Evolutionary conservation across 2,329 filamentous ascomycete genomes (phyloP), one percentile per base, ranked within the genome.

Genomic region (Aspergillus udagawae): DNA sequence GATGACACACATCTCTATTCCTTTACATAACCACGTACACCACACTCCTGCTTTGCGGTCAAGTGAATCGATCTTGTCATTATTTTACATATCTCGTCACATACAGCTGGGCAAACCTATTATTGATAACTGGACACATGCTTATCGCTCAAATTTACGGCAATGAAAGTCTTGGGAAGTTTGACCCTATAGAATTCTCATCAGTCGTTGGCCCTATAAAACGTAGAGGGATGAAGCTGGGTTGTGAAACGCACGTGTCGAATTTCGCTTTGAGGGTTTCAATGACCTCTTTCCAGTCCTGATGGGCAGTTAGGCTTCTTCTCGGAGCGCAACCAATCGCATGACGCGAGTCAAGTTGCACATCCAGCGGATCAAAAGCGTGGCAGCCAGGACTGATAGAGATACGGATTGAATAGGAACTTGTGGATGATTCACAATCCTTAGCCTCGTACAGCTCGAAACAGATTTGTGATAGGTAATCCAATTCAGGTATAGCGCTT

Each of bases 361-460:
- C 92, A 71, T 99, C 93, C 28, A 99, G 82, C 4, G 94, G 94
- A 74, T 97, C 94, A 72, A 93, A 96, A 12, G 95, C 92, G 75
- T 99, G 94, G 69, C 93, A 97, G 10, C 94, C 94, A 1, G 95
- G 94, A 63, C 89, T 94, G 69, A 99, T 92, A 28, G 91, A 94
- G 72, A 99, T 97, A 58, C 93, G 89, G 72, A 99, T 99, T 69
- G 89, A 94, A 76, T 99, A 99, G 54, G 92, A 90, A 75, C 93
- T 97, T 2, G 86, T 87, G 52, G 89, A 87, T 38, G 86, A 85
- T 59, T 87, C 85, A 53, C 85, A 86, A 63, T 92, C 93, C 74
- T 94, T 91, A 17, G 91, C 93, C 74, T 99, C 94, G 76, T 99
- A 99, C 28, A 99, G 82, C 78, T 99, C 94, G 65, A 99, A 99